Base-by-base conservation (phyloP, 345 rosid species). In the Citrus sp. region DNA sequence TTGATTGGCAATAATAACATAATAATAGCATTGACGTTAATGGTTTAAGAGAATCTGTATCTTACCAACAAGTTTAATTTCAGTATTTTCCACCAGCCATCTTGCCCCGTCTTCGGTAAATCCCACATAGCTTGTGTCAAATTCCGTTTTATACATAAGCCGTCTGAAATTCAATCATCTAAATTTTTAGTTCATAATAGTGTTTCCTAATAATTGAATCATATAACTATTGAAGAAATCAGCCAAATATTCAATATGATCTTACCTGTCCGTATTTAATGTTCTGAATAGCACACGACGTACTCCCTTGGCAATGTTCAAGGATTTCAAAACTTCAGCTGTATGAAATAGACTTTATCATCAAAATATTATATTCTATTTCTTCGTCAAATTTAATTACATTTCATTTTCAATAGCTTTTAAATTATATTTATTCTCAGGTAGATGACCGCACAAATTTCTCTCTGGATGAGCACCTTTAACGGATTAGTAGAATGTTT, bases 71-170 rank as follows among this genome's bases (percentile, higher is more conserved):
- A 95, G 86, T 81, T 92, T 95, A 86, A 95, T 86, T 85, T 92
- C 95, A 2, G 99, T 93, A 79, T 93, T 91, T 54, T 93, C 94
- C n/a, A 91, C 94, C 90, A 95, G 83, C 97, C 98, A 95, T 40
- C 89, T 89, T 7, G 97, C 97, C 7, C 94, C 99, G 46, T 95
- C 99, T 73, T 73, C 85, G 82, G 86, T 90, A 78, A 95, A 95
- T 34, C 97, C 99, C 8, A 89, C 96, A 49, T 86, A 92, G 88
- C 96, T 92, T 70, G 94, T 84, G 83, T 92, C 98, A 62, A 92
- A 89, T 72, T 83, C 88, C 25, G 83, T 86, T 82, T 62, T 62
- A 14, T 86, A 90, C 98, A 95, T 95, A 64, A 95, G 94, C 83
- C 83, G 83, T 91, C 99, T 93, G 90, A 28, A 77, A 76, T 75